Evolutionary conservation across 371 early-diverging fungal genomes (phyloP), one percentile per base, ranked within the genome.

Genomic region (Phascolomyces articulosus): DNA sequence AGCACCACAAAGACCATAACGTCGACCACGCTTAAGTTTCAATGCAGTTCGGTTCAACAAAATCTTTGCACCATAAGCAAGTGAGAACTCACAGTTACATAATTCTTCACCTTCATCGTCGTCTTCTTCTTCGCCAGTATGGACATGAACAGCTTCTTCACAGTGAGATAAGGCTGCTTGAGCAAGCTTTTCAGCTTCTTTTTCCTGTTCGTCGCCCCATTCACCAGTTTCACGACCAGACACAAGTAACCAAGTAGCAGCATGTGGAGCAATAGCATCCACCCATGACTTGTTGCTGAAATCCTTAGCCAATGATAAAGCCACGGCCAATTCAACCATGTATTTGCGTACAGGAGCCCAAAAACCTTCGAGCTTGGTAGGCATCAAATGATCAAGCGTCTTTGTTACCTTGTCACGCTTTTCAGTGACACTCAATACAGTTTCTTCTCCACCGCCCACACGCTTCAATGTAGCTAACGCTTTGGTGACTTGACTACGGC

Each of bases 11-110:
- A 94, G 79, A 64, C 92, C 94, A 78, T 94, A 94, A 47, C 91
- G 88, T 66, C 86, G 87, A 65, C 94, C 94, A 59, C 90, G 85
- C 74, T 87, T 88, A 31, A 93, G 82, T 68, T 83, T 86, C 60
- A 93, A 82, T 60, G 82, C 75, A 53, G 93, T 90, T 69, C 90
- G 85, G 77, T 91, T 92, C 51, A 93, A 77, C 62, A 93, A 74
- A 80, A 92, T 89, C 89, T 90, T 91, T 59, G 88, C 91, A 72
- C 94, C 93, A 72, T 93, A 93, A 20, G 92, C 93, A 68, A 93
- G 77, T 18, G 86, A 86, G 80, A 93, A 92, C 60, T 90, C 90
- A 68, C 90, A 88, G 71, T 91, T 88, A 80, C 92, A 92, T 40
- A 93, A 86, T 61, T 90, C 90, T 60, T 88, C 92, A 59, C 86